Evolutionary conservation across 106 monocot genomes (phyloP), one percentile per base, ranked within the genome.

Genomic region (Dendrobium nobile): DNA sequence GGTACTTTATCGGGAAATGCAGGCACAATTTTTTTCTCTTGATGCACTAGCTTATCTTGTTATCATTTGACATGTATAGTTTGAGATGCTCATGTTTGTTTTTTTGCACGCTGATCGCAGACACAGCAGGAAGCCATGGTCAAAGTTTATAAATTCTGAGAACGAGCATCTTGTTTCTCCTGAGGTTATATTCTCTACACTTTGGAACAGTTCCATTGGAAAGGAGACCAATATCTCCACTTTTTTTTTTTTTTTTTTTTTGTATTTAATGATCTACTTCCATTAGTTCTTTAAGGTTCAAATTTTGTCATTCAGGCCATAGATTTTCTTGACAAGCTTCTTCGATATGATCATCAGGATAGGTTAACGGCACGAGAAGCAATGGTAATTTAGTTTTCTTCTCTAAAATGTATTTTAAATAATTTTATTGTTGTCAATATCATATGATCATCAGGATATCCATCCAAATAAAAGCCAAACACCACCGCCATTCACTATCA

Each of bases 151-250:
- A 24, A 95, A 89, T 91, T 80, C 87, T 33, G 92, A 95, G 47
- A 95, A 95, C 74, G 92, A 92, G 72, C 95, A 95, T 82, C 80
- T 95, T 61, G 95, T 95, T 78, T 95, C 92, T 72, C 90, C 95
- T 15, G 95, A 95, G 95, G 95, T 95, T 78, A 31, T 51, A 20
- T 15, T 72, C 27, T 18, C 67, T 42, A 13, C 48, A 74, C 33
- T 24, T 81, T 41, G 79, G 26, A 77, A 19, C 41, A 44, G 44
- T 51, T 64, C 56, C 13, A 15, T 37, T 44, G 67, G 2, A 43
- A 41, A 56, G 77, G 64, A 48, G 11, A 48, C 48, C 5, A 28
- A 55, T 47, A 44, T n/a, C 26, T 31, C n/a, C 77, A 37, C 48
- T 48, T 31, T 48, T 48, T n/a, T n/a, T n/a, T n/a, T n/a, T n/a